Evolutionary conservation across 345 rosid genomes (phyloP), one percentile per base, ranked within the genome.

Genomic region (Citrus hindsii): DNA sequence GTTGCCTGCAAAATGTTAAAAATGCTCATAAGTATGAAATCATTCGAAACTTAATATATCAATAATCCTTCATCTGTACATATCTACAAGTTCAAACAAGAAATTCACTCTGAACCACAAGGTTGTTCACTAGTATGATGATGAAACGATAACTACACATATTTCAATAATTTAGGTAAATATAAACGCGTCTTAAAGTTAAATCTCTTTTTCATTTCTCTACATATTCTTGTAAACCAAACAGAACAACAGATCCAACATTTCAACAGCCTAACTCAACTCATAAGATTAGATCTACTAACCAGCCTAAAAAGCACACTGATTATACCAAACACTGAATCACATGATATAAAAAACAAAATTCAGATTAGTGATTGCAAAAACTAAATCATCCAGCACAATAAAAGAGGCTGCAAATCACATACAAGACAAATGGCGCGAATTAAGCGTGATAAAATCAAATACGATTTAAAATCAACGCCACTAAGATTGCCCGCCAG

Each of bases 1-100:
- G 91, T 90, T 70, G 99, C 99, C 99, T 94, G 94, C 80, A 84
- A 80, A 58, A 67, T 24, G 35, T 19, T 24, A 48, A 30, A 33
- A 46, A 53, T 53, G 22, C 58, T 53, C 42, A 55, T 27, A 10
- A 76, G 56, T 21, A 38, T 55, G 10, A 35, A 67, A 48, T 9
- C 55, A 55, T 25, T 22, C 4, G 5, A 59, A 33, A n/a, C 19
- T 38, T 8, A 42, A 69, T n/a, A 24, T 69, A 18, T 8, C n/a
- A 73, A 60, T 59, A 12, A 37, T 6, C 55, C 27, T 14, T 32
- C 14, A 66, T 6, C 32, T 16, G 32, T 63, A 13, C 9, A 63
- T 13, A 63, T 63, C 67, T 30, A 19, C 21, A 24, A 35, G 24
- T 71, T 55, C 30, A 9, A 24, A 59, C 46, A 27, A 24, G 14